These are phyloP conservation scores for Gamarada debralockiae DNA, from an alignment of 495 filamentous ascomycete species.

Conservation along the genomic window DNA sequence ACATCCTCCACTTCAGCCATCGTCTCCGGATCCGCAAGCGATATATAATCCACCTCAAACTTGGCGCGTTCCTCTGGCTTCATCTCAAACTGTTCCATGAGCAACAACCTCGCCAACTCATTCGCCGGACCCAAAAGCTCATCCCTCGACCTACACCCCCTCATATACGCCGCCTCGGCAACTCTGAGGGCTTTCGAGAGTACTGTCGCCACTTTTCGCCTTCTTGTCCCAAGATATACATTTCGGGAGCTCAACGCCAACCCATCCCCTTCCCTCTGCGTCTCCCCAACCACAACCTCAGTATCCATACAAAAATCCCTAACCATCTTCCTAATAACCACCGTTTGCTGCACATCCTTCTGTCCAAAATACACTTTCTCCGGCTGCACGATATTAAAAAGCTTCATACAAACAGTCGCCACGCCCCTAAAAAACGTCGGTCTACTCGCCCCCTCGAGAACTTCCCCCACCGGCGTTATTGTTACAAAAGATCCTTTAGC, in stretches of 20 bases:
- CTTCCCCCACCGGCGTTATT: conserved; percentile 74
- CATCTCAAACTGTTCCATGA: conserved; percentile 60
- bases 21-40: conserved; percentile 74
- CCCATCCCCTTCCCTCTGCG: conserved; percentile 75
- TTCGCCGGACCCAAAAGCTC: conserved; percentile 67
- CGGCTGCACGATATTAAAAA: conserved; percentile 88
- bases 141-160: conserved; percentile 51
- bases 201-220: conserved; percentile 67
- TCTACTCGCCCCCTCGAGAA: conserved; percentile 80
- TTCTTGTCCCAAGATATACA: conserved; percentile 78
- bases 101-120: conserved; percentile 41
- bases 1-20: conserved; percentile 72
- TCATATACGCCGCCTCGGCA: conserved; percentile 63
- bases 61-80: conserved; percentile 56
- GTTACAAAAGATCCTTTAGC: conserved; percentile 89
- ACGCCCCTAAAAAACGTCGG: conserved; percentile 97
- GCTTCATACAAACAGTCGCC: conserved; percentile 94
- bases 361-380: conserved; percentile 95
- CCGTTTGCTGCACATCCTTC: conserved; percentile 96
- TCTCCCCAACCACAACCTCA: conserved; percentile 68
- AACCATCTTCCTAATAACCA: conserved; percentile 83
- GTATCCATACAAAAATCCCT: conserved; percentile 81
- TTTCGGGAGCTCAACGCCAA: conserved; percentile 94
- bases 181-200: conserved; percentile 62
- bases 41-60: conserved; percentile 88